Base-by-base conservation (phyloP, 768 basidiomycete genomes). In the Daedaleopsis sinensis region DNA sequence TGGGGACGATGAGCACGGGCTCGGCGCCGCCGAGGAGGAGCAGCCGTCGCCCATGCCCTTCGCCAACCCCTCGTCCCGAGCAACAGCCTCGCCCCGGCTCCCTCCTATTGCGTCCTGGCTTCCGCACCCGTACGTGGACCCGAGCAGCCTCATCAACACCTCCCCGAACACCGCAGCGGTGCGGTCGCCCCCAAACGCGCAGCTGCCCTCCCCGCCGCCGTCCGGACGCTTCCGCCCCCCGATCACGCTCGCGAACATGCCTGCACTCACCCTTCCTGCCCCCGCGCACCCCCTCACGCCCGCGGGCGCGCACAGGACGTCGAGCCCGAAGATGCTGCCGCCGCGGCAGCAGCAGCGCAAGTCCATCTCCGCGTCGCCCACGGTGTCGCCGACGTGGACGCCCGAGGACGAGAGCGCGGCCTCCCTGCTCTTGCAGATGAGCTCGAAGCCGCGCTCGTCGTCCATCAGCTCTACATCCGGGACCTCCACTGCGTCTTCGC, bases 71-170 rank as follows among this genome's bases (percentile, higher is more conserved):
- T 37, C 50, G 46, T 27, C 61, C 32, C 35, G 38, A 18, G 53
- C 67, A 38, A 65, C 65, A 11, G 55, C 65, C 23, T 73, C 57
- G 38, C 72, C 77, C 8, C 84, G 81, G 38, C 81, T 90, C 12
- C 88, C 88, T 0, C 78, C 88, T 53, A 90, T 90, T 52, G 85
- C 88, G 0, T 82, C 88, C 1, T 90, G 88, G 88, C 78, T 90
- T 0, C 82, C 82, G 2, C 70, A 70, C 50, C 69, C 69, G 0
- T 69, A 70, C 66, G 56, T 71, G 47, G 69, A 72, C 65, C 69
- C 71, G 11, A 69, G 71, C 65, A 67, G 65, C 56, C 52, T 71
- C 23, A 52, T 57, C 23, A 24, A 55, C 1, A 16, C 55, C 19
- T 44, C 55, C 6, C 23, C 51, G 8, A 18, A 51, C 24, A 16